Conservation (phyloP, 2,329 filamentous ascomycete species). For the Monilinia polystroma region DNA sequence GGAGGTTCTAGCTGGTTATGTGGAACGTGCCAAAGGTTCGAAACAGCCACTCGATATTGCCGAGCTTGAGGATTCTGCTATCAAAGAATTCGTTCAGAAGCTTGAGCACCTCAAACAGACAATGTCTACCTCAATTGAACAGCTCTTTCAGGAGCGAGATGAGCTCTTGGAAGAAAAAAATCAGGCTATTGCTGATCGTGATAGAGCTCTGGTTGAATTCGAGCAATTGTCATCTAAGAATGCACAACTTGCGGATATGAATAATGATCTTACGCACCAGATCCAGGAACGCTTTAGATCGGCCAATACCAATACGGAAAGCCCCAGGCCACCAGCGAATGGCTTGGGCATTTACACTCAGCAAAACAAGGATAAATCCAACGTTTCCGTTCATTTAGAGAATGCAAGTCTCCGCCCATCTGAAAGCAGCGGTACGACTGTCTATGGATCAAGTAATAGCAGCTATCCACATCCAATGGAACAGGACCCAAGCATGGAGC, state of each 20-base stretch:
- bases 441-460: conserved; percentile 33
- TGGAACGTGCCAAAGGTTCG: conserved; percentile 80
- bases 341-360: conserved; percentile 64
- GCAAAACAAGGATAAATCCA: conserved; percentile 50
- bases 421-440: conserved; percentile 41
- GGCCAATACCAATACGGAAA: conserved; percentile 55
- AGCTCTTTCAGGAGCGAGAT: conserved; percentile 69
- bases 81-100: conserved; percentile 85
- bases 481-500: conserved; percentile 39
- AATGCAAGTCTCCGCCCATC: conserved; percentile 44
- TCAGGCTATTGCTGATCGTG: conserved; percentile 78
- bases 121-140: conserved; percentile 58
- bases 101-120: conserved; percentile 60
- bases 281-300: conserved; percentile 92
- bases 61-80: conserved; percentile 82
- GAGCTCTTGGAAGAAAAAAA: conserved; percentile 82
- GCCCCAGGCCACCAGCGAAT: conserved; percentile 43
- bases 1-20: conserved; percentile 83
- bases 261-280: conserved; percentile 90
- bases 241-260: conserved; percentile 88
- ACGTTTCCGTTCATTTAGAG: conserved; percentile 37
- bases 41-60: conserved; percentile 77
- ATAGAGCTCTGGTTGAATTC: conserved; percentile 92
- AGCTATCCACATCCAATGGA: conserved; percentile 40
- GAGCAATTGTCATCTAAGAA: conserved; percentile 95